Percentiles rank a stretch among this genome's conserved stretches.
phyloP scores from a whole-genome alignment of 139 green algal genomes.

The Penium margaritaceum region DNA sequence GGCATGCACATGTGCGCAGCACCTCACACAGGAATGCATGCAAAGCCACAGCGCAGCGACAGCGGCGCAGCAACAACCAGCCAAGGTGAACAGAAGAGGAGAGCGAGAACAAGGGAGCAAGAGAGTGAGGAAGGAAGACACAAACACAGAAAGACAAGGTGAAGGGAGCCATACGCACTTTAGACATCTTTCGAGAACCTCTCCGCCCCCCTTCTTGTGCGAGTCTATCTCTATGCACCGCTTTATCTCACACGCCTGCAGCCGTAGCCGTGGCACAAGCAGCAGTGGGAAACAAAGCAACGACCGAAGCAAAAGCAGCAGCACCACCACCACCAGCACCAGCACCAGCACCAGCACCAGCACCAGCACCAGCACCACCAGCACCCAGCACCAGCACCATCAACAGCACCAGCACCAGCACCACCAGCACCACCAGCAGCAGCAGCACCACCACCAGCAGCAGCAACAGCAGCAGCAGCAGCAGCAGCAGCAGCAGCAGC shows the following conservation, averaged over 20 bases:
- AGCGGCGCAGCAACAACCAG: not conserved
- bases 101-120: not conserved
- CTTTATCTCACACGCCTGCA: not conserved
- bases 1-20: not conserved
- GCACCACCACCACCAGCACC: no score
- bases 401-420: not conserved
- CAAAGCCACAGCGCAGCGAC: not conserved
- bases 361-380: no score
- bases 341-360: no score
- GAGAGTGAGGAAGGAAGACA: not conserved
- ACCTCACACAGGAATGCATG: not conserved
- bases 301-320: not conserved
- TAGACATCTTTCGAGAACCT: conserved; percentile 2
- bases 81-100: not conserved
- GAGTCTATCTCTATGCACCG: conserved; percentile 8
- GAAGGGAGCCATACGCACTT: not conserved
- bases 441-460: no score
- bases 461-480: no score
- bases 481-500: no score
- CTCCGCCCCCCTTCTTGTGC: not conserved
- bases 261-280: not conserved
- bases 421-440: no score
- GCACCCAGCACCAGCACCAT: not conserved
- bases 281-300: not conserved
- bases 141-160: not conserved